Evolutionary conservation across 176 grass and related monocot genomes (phyloP).

Genomic region (Oryza brachyantha): DNA sequence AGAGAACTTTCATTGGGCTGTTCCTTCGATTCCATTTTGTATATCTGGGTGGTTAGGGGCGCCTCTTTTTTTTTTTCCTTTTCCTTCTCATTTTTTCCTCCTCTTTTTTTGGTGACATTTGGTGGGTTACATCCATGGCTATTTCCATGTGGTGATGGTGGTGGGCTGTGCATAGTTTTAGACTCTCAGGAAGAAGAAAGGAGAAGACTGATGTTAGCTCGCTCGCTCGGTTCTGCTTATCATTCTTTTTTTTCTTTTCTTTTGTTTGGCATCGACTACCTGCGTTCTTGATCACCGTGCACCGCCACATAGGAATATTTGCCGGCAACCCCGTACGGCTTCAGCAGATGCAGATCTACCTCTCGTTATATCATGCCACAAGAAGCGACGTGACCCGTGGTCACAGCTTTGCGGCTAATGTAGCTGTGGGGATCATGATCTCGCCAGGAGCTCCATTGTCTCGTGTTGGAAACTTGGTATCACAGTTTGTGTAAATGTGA

Average conservation of each 20-base stretch:
- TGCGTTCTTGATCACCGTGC: background rate
- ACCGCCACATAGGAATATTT: background rate
- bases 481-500: too few relatives aligned
- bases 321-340: background rate
- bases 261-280: background rate
- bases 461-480: too few relatives aligned
- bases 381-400: too few relatives aligned
- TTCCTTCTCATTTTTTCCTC: background rate
- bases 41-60: slow-evolving; percentile 27
- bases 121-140: slow-evolving; percentile 13
- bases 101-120: background rate
- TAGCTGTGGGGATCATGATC: too few relatives aligned
- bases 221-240: background rate
- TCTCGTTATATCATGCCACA: too few relatives aligned
- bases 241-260: background rate
- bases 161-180: slow-evolving; percentile 35
- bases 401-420: too few relatives aligned
- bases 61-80: background rate
- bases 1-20: background rate
- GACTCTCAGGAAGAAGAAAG: background rate
- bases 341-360: background rate
- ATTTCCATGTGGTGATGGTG: background rate
- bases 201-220: slow-evolving; percentile 21
- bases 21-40: slow-evolving; percentile 38
- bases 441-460: too few relatives aligned